Conservation (phyloP, 2,329 filamentous ascomycete genomes). For the Tympanopsis confertula region DNA sequence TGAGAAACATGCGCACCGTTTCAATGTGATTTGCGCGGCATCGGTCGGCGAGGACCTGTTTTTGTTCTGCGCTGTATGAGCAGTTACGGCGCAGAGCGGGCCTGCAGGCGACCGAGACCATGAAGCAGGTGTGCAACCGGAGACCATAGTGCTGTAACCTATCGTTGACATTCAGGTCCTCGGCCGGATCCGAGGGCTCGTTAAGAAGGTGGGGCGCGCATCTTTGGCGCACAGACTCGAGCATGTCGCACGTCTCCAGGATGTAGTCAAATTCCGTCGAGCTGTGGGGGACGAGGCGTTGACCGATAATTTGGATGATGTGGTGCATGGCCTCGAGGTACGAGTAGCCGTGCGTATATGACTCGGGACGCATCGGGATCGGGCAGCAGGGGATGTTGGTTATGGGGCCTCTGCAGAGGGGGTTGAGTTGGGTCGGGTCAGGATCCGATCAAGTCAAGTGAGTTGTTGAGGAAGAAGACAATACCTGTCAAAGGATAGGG, state of each 20-base stretch:
- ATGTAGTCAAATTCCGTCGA: conserved; percentile 41
- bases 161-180: conserved; percentile 52
- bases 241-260: conserved; percentile 41
- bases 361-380: conserved; percentile 31
- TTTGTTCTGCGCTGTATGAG: conserved; percentile 39
- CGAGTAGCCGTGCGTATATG: conserved; percentile 33
- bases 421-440: too few relatives aligned
- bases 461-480: too few relatives aligned
- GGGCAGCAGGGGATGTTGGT: conserved; percentile 45
- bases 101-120: conserved; percentile 53
- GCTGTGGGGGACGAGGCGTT: conserved; percentile 41
- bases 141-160: conserved; percentile 53
- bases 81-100: conserved; percentile 44
- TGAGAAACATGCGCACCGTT: conserved; percentile 57
- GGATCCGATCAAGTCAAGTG: too few relatives aligned
- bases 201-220: conserved; percentile 41
- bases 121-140: conserved; percentile 53
- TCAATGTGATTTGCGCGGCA: conserved; percentile 53
- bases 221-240: conserved; percentile 36
- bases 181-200: conserved; percentile 29
- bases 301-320: conserved; percentile 48
- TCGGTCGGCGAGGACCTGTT: conserved; percentile 38
- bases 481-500: conserved; percentile 53
- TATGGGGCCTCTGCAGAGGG: conserved; percentile 40
- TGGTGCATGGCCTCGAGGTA: conserved; percentile 58